Percentiles rank a stretch among this genome's conserved stretches.
Evolutionary conservation across 2,329 filamentous ascomycete genomes (phyloP).

Genomic region (Alternaria dauci): DNA sequence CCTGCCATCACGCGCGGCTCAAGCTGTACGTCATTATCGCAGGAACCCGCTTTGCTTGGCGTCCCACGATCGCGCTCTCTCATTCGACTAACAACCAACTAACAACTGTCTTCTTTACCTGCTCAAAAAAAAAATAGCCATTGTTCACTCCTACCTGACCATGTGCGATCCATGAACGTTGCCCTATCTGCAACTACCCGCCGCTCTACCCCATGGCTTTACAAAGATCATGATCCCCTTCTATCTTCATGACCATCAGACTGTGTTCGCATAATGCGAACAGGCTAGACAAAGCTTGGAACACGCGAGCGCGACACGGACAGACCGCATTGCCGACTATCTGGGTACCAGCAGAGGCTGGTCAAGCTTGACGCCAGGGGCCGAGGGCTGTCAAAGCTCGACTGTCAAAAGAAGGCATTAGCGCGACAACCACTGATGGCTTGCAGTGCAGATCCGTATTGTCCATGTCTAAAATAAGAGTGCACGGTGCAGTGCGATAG

Average conservation of each 20-base stretch:
- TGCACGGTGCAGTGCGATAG: neutral
- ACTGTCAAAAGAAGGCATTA: neutral
- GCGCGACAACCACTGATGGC: neutral
- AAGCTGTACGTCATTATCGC: conserved; percentile 14
- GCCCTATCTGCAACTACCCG: neutral
- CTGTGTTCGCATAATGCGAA: conserved; percentile 5
- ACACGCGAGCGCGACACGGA: neutral
- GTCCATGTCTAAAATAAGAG: neutral
- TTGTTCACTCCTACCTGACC: neutral
- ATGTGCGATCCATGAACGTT: neutral
- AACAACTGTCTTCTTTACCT: neutral
- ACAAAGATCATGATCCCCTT: neutral
- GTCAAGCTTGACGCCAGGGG: neutral
- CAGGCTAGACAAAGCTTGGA: neutral
- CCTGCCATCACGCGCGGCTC: conserved; percentile 11
- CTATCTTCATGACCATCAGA: neutral
- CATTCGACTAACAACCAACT: neutral
- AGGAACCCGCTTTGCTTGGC: conserved; percentile 14
- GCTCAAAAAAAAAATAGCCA: neutral
- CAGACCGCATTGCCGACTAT: neutral
- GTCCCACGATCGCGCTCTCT: neutral
- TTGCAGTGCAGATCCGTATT: neutral
- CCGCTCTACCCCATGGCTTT: neutral
- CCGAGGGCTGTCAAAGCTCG: neutral
- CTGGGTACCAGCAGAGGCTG: neutral